A percentile compares a stretch with the other conserved stretches of the same genome.
Conservation (phyloP, 495 filamentous ascomycete species). For the Penicillium paradoxum region DNA sequence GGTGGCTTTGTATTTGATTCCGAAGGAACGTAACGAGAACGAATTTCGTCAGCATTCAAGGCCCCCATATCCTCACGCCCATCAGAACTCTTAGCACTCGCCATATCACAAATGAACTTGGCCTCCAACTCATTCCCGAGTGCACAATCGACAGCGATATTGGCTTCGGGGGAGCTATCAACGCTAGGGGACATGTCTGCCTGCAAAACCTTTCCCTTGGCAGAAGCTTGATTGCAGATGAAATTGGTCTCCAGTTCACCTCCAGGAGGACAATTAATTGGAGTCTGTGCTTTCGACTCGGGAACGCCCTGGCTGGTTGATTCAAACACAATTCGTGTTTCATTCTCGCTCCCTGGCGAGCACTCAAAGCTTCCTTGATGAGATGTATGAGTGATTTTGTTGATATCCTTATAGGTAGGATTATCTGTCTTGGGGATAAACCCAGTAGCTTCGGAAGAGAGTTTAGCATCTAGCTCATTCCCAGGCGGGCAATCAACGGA, state of each 20-base stretch:
- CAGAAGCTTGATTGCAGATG: constrained; percentile 1
- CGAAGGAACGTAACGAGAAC: constrained; percentile 33
- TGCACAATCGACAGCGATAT: background rate
- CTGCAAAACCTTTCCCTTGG: background rate
- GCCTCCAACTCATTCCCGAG: constrained; percentile 15
- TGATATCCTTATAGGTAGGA: background rate
- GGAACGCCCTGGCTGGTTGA: background rate
- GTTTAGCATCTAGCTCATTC: constrained; percentile 1
- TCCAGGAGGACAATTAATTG: constrained; percentile 14
- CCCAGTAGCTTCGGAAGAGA: background rate
- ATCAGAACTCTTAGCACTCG: background rate
- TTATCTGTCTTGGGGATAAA: background rate
- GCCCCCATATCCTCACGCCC: constrained; percentile 38
- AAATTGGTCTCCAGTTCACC: constrained; percentile 13
- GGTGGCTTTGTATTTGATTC: constrained; percentile 21
- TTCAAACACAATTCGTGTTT: background rate
- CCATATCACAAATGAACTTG: constrained; percentile 4
- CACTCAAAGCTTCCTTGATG: background rate
- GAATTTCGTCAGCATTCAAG: constrained; percentile 47
- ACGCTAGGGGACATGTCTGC: background rate
- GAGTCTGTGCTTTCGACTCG: background rate
- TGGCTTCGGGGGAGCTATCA: background rate
- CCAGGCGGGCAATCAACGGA: constrained; percentile 11
- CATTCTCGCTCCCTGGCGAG: background rate
- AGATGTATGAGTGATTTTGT: too few relatives aligned